Base-by-base conservation (phyloP, 257 asterid genomes). In the Coffea canephora region DNA sequence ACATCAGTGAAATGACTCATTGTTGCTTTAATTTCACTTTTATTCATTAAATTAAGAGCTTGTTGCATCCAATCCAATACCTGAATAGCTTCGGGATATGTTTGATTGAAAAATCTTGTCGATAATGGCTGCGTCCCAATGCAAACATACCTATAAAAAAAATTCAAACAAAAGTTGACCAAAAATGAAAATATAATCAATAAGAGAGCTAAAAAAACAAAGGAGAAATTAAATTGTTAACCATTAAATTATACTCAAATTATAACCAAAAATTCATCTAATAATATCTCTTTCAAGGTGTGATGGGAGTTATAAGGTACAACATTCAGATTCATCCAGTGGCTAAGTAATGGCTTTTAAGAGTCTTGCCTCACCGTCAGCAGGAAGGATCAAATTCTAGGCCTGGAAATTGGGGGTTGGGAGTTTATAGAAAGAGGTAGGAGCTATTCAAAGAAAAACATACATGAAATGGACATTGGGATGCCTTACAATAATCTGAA, bases 111-210 rank as follows among this genome's bases (percentile, higher is more conserved):
- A 71, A 52, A 74, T 11, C 8, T 80, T 5, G 6, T 12, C 1
- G 80, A 75, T 11, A 67, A 41, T 57, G 71, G 71, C 0, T 41
- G 11, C 5, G 69, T 3, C 12, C 83, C 80, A 27, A 75, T 34
- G 8, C 8, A 23, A 1, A 80, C 6, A 75, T 80, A 75, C 71
- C 80, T 80, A 13, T 77, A 75, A 3, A 12, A 23, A 59, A 15
- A 39, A 39, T 1, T 39, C 43, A 39, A 39, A 39, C 18, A 27
- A 67, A 52, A 9, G 21, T n/a, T 1, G 34, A 39, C 50, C 18
- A 61, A 25, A 55, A 73, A 49, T 65, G 5, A 65, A 65, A 27
- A 65, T 64, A 34, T 64, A 8, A 25, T 25, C 11, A 21, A 25
- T 18, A 23, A 19, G n/a, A 15, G 8, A 57, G 65, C 50, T 46